A percentile compares a stretch with the other conserved stretches of the same genome.
These are phyloP conservation scores for Medicago arabica DNA, from an alignment of 306 rosid genomes.

Conservation along the genomic window DNA sequence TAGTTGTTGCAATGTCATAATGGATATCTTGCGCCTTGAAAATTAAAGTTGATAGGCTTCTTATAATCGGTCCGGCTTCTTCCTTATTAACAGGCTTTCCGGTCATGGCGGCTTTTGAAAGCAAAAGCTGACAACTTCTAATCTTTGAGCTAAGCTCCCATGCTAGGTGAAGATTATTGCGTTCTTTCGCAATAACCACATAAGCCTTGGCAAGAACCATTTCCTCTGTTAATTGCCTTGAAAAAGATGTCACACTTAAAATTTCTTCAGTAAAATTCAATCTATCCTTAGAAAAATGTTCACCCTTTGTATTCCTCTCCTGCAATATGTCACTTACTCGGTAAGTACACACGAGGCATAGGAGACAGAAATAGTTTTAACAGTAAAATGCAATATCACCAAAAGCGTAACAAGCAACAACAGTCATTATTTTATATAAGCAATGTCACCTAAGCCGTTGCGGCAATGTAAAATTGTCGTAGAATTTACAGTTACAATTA, in stretches of 20 bases:
- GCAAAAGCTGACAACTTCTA: constrained; percentile 87
- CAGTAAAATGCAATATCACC: constrained; percentile 1
- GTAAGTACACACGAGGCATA: constrained; percentile 16
- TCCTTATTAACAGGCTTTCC: constrained; percentile 71
- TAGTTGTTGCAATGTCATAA: constrained; percentile 90
- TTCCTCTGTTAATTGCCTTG: constrained; percentile 86
- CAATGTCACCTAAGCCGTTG: neutral
- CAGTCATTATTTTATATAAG: neutral
- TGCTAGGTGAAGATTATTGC: constrained; percentile 88
- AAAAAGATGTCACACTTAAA: constrained; percentile 75
- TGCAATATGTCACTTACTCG: constrained; percentile 45
- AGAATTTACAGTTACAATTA: constrained; percentile 23
- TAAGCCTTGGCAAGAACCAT: constrained; percentile 90
- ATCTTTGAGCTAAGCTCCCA: constrained; percentile 89
- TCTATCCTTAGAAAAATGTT: constrained; percentile 54
- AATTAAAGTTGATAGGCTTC: constrained; percentile 74
- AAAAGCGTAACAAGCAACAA: neutral
- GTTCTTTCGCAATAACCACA: constrained; percentile 89
- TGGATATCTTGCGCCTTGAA: constrained; percentile 86
- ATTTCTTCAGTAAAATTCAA: constrained; percentile 75
- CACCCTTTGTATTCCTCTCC: constrained; percentile 64
- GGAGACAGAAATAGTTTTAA: constrained; percentile 3
- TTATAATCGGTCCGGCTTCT: constrained; percentile 85
- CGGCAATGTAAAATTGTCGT: constrained; percentile 12
- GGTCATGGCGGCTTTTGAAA: constrained; percentile 83